Conservation (phyloP, 78 protist species). For the Guillardia theta region DNA sequence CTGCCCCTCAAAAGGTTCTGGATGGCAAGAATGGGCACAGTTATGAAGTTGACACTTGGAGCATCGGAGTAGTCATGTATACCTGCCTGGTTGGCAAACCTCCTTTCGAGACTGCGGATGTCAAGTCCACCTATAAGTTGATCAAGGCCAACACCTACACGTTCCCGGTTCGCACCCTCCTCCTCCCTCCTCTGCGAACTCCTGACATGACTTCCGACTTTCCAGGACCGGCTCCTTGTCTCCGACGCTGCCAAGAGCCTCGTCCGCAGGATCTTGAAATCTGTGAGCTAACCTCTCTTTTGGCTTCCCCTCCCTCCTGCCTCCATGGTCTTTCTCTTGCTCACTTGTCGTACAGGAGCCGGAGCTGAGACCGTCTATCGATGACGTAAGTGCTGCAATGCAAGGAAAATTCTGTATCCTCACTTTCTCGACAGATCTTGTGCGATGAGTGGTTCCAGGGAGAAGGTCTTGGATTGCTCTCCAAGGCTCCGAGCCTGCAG, state of each 20-base stretch:
- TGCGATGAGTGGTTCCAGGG: too few relatives aligned
- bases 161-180: slow-evolving; percentile 69
- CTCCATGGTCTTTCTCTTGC: neutral
- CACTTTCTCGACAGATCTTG: too few relatives aligned
- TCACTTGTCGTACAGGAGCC: neutral
- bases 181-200: too few relatives aligned
- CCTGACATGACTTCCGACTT: too few relatives aligned
- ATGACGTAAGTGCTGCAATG: too few relatives aligned
- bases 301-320: neutral
- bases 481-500: too few relatives aligned
- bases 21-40: slow-evolving; percentile 64
- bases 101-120: slow-evolving; percentile 92
- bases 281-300: neutral
- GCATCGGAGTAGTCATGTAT: slow-evolving; percentile 66
- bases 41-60: slow-evolving; percentile 54
- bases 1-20: neutral
- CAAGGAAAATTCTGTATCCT: too few relatives aligned
- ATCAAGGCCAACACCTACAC: slow-evolving; percentile 68
- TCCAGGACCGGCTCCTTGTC: neutral
- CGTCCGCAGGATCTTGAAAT: slow-evolving; percentile 72
- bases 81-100: slow-evolving; percentile 94
- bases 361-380: too few relatives aligned
- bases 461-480: too few relatives aligned
- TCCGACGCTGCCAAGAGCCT: slow-evolving; percentile 64
- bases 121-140: slow-evolving; percentile 82